Conservation (phyloP, 192 early-diverging fungal genomes). For the Globomyces pollinis-pini region DNA sequence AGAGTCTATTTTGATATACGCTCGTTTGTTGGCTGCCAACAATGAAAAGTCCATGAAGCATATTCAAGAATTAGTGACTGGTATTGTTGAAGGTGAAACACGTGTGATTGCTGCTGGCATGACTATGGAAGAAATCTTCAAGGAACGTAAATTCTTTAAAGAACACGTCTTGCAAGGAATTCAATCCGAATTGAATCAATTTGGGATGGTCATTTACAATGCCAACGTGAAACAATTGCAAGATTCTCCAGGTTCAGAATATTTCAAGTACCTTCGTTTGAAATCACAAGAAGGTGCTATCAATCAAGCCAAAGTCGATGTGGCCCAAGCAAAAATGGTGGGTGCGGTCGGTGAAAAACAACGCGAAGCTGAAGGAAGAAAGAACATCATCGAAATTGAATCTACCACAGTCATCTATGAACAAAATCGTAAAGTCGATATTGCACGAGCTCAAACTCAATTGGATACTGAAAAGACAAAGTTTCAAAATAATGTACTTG, state of each 20-base stretch:
- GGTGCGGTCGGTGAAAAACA: conserved; percentile 48
- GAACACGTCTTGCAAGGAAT: conserved; percentile 38
- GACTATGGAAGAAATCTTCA: conserved; percentile 55
- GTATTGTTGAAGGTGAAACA: conserved; percentile 51
- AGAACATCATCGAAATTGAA: conserved; percentile 31
- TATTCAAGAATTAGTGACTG: conserved; percentile 32
- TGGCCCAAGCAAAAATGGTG: conserved; percentile 35
- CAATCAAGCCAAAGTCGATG: conserved; percentile 54
- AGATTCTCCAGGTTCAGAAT: conserved; percentile 43
- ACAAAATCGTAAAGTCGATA: conserved; percentile 31
- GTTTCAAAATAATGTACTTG: conserved; percentile 25
- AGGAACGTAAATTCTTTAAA: conserved; percentile 43
- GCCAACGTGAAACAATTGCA: conserved; percentile 47
- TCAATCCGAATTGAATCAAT: conserved; percentile 45
- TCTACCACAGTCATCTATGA: conserved; percentile 40
- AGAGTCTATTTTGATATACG: conserved; percentile 13
- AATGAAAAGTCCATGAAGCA: conserved; percentile 7
- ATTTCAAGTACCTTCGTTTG: conserved; percentile 43
- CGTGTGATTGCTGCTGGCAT: conserved; percentile 44
- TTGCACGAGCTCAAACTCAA: conserved; percentile 28
- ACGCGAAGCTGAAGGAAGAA: conserved; percentile 33
- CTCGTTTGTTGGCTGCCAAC: conserved; percentile 13
- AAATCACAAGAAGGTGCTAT: conserved; percentile 46
- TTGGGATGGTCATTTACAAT: conserved; percentile 50
- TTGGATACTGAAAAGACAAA: conserved; percentile 26